phyloP scores from a whole-genome alignment of 495 filamentous ascomycete genomes.

The Talaromyces liani region DNA sequence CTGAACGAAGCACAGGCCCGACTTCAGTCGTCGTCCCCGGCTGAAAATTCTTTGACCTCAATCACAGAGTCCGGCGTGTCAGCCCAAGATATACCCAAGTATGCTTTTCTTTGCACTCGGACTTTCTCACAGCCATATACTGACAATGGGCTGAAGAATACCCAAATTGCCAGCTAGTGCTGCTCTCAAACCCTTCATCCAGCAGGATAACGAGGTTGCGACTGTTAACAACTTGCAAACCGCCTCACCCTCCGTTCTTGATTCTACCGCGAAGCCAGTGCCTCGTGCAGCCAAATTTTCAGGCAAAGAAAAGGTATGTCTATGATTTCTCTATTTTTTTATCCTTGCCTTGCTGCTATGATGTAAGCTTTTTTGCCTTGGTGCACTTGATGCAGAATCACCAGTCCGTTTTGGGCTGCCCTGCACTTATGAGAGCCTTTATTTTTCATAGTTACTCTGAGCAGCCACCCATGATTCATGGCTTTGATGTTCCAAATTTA shows the following conservation, averaged over 20 bases:
- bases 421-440: conserved; percentile 66
- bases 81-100: not conserved
- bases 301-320: conserved; percentile 35
- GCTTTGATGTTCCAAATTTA: conserved; percentile 4
- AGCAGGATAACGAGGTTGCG: conserved; percentile 34
- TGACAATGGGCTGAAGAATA: conserved; percentile 13
- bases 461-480: conserved; percentile 19
- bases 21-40: conserved; percentile 25
- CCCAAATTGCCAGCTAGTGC: conserved; percentile 35
- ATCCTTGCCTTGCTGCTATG: conserved; percentile 40
- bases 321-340: conserved; percentile 12
- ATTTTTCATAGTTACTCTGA: conserved; percentile 99
- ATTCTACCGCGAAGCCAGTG: conserved; percentile 31
- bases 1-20: conserved; percentile 57
- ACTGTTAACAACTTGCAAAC: conserved; percentile 35
- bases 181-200: conserved; percentile 42
- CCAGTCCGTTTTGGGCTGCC: conserved; percentile 69
- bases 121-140: not conserved
- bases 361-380: conserved; percentile 58
- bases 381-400: conserved; percentile 55
- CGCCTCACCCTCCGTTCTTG: conserved; percentile 19
- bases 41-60: not conserved
- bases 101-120: not conserved
- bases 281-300: conserved; percentile 30
- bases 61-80: not conserved